phyloP scores from a whole-genome alignment of 2,329 filamentous ascomycete genomes.

The Apiospora sp. region DNA sequence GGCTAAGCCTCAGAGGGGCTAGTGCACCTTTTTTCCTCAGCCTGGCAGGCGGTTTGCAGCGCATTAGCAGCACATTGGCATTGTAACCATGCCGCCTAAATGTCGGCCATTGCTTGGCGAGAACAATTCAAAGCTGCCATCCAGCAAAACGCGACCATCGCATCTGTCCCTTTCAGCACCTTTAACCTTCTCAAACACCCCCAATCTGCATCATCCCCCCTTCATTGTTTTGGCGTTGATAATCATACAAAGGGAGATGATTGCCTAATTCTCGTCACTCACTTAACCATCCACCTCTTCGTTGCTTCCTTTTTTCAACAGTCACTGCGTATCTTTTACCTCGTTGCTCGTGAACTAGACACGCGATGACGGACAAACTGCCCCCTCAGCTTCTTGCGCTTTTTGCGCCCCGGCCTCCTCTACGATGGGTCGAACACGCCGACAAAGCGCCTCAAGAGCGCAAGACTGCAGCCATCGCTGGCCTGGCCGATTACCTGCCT shows the following conservation, averaged over 20 bases:
- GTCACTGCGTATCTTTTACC: background rate
- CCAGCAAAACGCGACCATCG: constrained; percentile 19
- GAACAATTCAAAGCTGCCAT: constrained; percentile 14
- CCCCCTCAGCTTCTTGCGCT: constrained; percentile 91
- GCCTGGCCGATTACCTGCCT: constrained; percentile 78
- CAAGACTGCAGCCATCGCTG: constrained; percentile 75
- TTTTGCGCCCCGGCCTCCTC: constrained; percentile 90
- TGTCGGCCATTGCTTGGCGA: constrained; percentile 22
- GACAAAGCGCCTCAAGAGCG: constrained; percentile 87
- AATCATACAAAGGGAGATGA: constrained; percentile 9
- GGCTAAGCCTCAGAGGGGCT: constrained; percentile 20
- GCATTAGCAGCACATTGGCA: background rate
- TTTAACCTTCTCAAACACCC: background rate
- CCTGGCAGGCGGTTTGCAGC: constrained; percentile 7
- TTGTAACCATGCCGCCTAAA: constrained; percentile 22
- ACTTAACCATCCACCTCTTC: constrained; percentile 8
- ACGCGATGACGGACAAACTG: constrained; percentile 90
- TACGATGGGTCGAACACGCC: constrained; percentile 85
- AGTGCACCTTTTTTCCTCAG: background rate
- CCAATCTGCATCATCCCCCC: constrained; percentile 15
- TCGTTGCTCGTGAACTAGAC: background rate
- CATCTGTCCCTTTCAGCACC: constrained; percentile 21
- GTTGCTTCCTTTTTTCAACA: background rate
- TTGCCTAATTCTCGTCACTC: background rate
- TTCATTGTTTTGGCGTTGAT: constrained; percentile 6